phyloP scores from a whole-genome alignment of 2,329 filamentous ascomycete species.

The Fusarium sp. region DNA sequence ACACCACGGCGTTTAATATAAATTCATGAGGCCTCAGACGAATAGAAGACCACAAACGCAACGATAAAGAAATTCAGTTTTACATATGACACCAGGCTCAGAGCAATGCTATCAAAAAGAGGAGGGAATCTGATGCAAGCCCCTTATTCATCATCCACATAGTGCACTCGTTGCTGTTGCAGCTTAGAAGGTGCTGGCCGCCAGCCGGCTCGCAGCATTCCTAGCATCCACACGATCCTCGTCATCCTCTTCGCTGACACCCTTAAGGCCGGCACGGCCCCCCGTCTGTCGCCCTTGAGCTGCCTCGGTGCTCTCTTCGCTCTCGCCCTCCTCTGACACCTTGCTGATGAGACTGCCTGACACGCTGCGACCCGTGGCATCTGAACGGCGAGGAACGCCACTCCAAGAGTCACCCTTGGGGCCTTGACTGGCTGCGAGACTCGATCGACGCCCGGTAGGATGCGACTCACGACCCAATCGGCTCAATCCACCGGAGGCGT shows the following conservation, averaged over 20 bases:
- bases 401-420: slow-evolving; percentile 99
- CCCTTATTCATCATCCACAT: slow-evolving; percentile 26
- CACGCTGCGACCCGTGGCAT: slow-evolving; percentile 80
- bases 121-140: slow-evolving; percentile 32
- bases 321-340: slow-evolving; percentile 69
- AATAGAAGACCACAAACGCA: not conserved
- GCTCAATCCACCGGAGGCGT: slow-evolving; percentile 88
- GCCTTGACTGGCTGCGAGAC: slow-evolving; percentile 87
- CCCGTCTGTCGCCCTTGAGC: slow-evolving; percentile 51
- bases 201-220: slow-evolving; percentile 93
- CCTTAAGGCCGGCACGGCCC: slow-evolving; percentile 61
- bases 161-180: slow-evolving; percentile 5
- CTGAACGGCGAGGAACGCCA: slow-evolving; percentile 84
- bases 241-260: slow-evolving; percentile 81
- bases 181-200: slow-evolving; percentile 87
- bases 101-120: slow-evolving; percentile 40
- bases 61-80: slow-evolving; percentile 27
- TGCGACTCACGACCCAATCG: slow-evolving; percentile 89
- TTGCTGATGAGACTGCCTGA: slow-evolving; percentile 76
- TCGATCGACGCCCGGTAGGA: slow-evolving; percentile 77
- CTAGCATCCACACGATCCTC: slow-evolving; percentile 94
- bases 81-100: slow-evolving; percentile 38
- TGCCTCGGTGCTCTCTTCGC: slow-evolving; percentile 53
- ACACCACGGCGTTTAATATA: slow-evolving; percentile 25
- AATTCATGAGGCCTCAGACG: slow-evolving; percentile 4